These are phyloP conservation scores for Boletus mariae DNA, from an alignment of 1,284 basidiomycete genomes.

Conservation along the genomic window DNA sequence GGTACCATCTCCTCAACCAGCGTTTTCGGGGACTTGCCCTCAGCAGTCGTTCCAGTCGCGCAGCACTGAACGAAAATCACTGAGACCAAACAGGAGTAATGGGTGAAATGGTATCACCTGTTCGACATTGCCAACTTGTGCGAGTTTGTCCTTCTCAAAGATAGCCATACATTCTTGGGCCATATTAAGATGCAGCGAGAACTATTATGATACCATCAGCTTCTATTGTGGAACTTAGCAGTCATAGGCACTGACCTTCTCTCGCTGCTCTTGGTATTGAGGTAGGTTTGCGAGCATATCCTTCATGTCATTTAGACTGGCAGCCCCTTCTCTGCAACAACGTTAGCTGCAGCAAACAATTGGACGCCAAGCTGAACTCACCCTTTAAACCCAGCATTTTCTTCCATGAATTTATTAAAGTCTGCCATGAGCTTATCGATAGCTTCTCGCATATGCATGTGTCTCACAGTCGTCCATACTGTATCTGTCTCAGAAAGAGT, in stretches of 20 bases:
- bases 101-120: slow-evolving; percentile 55
- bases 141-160: slow-evolving; percentile 87
- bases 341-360: background rate
- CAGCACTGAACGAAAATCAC: slow-evolving; percentile 58
- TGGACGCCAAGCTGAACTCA: slow-evolving; percentile 35
- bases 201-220: slow-evolving; percentile 45
- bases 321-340: slow-evolving; percentile 63
- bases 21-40: slow-evolving; percentile 88
- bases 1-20: slow-evolving; percentile 99
- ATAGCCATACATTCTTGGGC: slow-evolving; percentile 95
- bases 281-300: slow-evolving; percentile 97
- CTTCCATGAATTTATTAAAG: slow-evolving; percentile 90
- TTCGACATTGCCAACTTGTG: slow-evolving; percentile 87
- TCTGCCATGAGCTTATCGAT: slow-evolving; percentile 95
- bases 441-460: slow-evolving; percentile 98
- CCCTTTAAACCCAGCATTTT: slow-evolving; percentile 91
- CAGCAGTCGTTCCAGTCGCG: slow-evolving; percentile 84
- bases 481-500: slow-evolving; percentile 81
- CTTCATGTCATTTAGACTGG: slow-evolving; percentile 95
- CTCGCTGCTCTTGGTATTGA: slow-evolving; percentile 93
- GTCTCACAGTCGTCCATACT: slow-evolving; percentile 90
- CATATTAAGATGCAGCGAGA: slow-evolving; percentile 95
- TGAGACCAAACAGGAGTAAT: slow-evolving; percentile 1
- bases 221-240: background rate
- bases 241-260: slow-evolving; percentile 61